Conservation (phyloP, 1,284 basidiomycete species). For the Cutaneotrichosporon mucoides region DNA sequence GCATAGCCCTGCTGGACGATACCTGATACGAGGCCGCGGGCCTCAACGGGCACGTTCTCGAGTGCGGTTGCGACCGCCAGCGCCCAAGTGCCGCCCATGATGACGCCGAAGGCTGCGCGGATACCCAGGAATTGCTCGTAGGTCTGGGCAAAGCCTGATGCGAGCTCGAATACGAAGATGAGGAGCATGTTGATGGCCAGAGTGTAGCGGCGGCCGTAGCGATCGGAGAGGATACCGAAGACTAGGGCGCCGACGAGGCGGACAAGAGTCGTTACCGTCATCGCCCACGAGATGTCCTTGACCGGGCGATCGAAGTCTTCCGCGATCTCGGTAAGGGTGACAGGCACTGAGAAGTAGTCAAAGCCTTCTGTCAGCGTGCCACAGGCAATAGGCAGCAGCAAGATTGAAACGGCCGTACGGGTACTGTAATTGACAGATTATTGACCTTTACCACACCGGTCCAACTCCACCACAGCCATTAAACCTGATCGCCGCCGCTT, state of each 20-base stretch:
- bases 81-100: slow-evolving; percentile 64
- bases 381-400: too few relatives aligned
- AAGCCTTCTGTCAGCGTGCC: slow-evolving; percentile 12
- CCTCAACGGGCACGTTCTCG: slow-evolving; percentile 80
- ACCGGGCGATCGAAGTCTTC: slow-evolving; percentile 38
- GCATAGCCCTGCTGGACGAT: slow-evolving; percentile 77
- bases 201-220: slow-evolving; percentile 91
- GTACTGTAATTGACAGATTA: too few relatives aligned
- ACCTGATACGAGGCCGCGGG: slow-evolving; percentile 77
- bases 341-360: slow-evolving; percentile 24
- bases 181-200: slow-evolving; percentile 70
- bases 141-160: slow-evolving; percentile 54
- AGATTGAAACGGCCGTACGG: too few relatives aligned
- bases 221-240: slow-evolving; percentile 73
- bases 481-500: too few relatives aligned
- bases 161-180: slow-evolving; percentile 72
- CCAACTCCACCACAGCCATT: too few relatives aligned
- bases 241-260: slow-evolving; percentile 80
- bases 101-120: slow-evolving; percentile 70
- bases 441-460: too few relatives aligned
- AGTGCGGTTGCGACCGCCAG: slow-evolving; percentile 55
- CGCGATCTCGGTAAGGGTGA: slow-evolving; percentile 56
- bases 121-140: slow-evolving; percentile 53
- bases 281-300: slow-evolving; percentile 58
- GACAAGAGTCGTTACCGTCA: slow-evolving; percentile 90